Percentiles rank a stretch among this genome's conserved stretches.
phyloP scores from a whole-genome alignment of 1,284 basidiomycete species.

The Melampsora americana region DNA sequence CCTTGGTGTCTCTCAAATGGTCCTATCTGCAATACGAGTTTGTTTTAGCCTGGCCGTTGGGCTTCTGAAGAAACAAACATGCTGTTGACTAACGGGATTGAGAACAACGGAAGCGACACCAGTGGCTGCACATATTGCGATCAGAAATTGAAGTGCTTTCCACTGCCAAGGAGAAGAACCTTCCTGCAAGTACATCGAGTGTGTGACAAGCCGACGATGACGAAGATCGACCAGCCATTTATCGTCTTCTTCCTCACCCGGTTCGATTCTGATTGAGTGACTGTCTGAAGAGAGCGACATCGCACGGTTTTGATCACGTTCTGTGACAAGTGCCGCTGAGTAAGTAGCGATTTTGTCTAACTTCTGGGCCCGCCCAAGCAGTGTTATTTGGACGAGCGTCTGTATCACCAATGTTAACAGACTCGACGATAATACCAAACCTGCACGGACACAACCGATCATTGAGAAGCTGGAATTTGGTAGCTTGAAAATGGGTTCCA shows the following conservation, averaged over 20 bases:
- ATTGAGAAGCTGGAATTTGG: too few species aligned
- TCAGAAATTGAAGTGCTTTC: too few species aligned
- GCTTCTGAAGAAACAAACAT: too few species aligned
- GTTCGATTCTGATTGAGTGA: neutral
- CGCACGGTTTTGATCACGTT: too few species aligned
- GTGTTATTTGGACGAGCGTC: neutral
- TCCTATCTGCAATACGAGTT: too few species aligned
- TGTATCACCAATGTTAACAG: neutral
- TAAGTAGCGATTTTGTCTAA: neutral
- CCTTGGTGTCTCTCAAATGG: neutral
- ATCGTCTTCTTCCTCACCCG: neutral
- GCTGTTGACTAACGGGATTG: too few species aligned
- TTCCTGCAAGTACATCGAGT: neutral
- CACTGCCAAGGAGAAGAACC: too few species aligned
- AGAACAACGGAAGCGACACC: too few species aligned
- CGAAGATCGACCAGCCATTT: neutral
- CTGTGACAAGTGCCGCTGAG: neutral
- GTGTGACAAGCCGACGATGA: neutral
- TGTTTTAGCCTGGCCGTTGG: too few species aligned
- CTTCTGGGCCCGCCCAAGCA: neutral
- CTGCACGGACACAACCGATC: neutral
- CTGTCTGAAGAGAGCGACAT: neutral
- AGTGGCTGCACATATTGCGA: too few species aligned
- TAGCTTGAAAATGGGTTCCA: too few species aligned
- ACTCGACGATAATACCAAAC: neutral